Evolutionary conservation across 768 basidiomycete species (phyloP).

Genomic region (Suillus subalutaceus): DNA sequence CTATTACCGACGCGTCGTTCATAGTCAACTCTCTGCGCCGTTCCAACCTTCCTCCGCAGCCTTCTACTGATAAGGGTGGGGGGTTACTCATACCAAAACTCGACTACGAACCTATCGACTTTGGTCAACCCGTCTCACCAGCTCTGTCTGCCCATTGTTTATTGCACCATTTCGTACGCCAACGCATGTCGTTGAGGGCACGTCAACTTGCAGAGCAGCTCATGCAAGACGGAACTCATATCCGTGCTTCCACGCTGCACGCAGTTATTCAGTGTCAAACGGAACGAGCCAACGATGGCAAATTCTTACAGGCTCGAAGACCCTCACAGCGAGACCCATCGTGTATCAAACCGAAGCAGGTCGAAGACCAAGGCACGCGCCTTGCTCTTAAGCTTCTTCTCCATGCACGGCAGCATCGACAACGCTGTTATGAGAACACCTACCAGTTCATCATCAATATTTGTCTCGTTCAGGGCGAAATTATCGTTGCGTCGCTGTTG

Average conservation of each 20-base stretch:
- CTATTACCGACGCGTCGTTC: constrained; percentile 52
- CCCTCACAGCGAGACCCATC: constrained; percentile 17
- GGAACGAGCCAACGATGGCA: constrained; percentile 19
- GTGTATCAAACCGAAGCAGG: constrained; percentile 37
- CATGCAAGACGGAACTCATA: constrained; percentile 53
- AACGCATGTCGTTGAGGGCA: constrained; percentile 51
- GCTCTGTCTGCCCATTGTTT: constrained; percentile 65
- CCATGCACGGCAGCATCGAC: constrained; percentile 55
- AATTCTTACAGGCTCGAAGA: constrained; percentile 20
- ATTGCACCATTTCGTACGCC: constrained; percentile 64
- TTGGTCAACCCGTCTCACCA: constrained; percentile 54
- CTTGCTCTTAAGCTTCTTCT: constrained; percentile 57
- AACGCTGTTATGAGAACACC: constrained; percentile 59
- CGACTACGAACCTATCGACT: constrained; percentile 46
- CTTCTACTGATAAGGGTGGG: constrained; percentile 15
- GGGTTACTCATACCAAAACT: constrained; percentile 29
- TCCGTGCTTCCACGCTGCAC: constrained; percentile 55
- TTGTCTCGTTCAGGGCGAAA: constrained; percentile 77
- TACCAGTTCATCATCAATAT: constrained; percentile 62
- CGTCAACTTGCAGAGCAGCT: constrained; percentile 50
- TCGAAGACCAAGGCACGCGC: constrained; percentile 44
- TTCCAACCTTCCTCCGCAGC: constrained; percentile 29
- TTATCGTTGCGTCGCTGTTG: constrained; percentile 72
- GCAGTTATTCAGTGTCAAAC: constrained; percentile 37
- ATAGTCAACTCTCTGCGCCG: constrained; percentile 61